A percentile compares a stretch with the other conserved stretches of the same genome.
Conservation (phyloP, 2,329 filamentous ascomycete species). For the Aspergillus sp. region DNA sequence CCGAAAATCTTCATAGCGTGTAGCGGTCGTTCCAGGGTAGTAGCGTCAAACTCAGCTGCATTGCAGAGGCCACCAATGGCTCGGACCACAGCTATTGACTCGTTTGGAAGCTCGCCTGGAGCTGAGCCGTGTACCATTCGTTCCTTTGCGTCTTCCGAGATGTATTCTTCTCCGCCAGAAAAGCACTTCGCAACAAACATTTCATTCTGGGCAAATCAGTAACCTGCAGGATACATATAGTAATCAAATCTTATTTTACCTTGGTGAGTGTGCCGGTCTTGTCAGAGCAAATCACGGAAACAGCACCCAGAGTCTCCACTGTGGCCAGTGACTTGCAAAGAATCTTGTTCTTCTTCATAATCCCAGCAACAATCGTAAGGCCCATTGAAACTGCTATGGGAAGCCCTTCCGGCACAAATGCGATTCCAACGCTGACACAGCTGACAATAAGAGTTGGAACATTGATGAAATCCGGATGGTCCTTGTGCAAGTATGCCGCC, state of each 20-base stretch:
- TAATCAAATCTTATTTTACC: neutral
- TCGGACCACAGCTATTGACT: conserved; percentile 60
- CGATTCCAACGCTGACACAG: conserved; percentile 73
- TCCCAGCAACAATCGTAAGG: conserved; percentile 74
- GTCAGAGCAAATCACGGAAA: conserved; percentile 75
- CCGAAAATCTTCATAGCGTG: conserved; percentile 69
- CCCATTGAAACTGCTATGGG: conserved; percentile 72
- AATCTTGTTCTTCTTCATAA: conserved; percentile 77
- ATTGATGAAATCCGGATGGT: conserved; percentile 72
- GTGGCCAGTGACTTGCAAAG: conserved; percentile 81
- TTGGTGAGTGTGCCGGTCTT: conserved; percentile 64
- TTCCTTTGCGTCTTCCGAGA: conserved; percentile 58
- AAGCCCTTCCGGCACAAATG: conserved; percentile 76
- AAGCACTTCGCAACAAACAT: conserved; percentile 75
- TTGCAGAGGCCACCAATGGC: conserved; percentile 72
- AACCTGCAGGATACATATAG: neutral
- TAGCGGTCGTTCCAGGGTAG: conserved; percentile 63
- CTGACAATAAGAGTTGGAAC: conserved; percentile 73
- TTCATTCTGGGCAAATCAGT: conserved; percentile 57
- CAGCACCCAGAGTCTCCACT: conserved; percentile 74
- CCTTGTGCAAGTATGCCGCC: conserved; percentile 70
- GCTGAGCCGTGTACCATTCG: conserved; percentile 28
- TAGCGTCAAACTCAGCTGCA: conserved; percentile 73
- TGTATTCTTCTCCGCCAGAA: conserved; percentile 59
- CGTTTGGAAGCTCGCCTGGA: neutral